Evolutionary conservation across 2,329 filamentous ascomycete genomes (phyloP), one percentile per base, ranked within the genome.

Genomic region (Pseudogymnoascus sp.): DNA sequence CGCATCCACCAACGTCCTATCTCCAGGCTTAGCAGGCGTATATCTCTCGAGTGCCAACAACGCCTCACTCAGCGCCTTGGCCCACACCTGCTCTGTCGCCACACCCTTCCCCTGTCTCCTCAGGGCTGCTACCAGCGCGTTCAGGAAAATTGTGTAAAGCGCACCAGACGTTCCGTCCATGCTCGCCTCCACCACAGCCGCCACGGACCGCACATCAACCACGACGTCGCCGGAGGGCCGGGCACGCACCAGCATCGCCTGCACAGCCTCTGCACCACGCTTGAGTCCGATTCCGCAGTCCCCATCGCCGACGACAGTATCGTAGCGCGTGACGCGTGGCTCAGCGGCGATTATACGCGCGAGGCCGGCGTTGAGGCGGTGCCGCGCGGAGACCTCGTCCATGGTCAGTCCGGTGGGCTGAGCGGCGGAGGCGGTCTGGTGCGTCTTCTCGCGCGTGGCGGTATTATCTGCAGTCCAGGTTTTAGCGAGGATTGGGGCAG

Each of bases 1-100:
- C 1, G 93, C 92, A 76, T 99, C 95, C 36, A 97, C 84, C 37
- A 97, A 78, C 0, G 95, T 99, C 60, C 95, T 84, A 74, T 99
- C 95, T 28, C 95, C 95, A 0, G 89, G 89, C 62, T 88, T 86
- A 0, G 95, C 95, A 0, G 93, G 93, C 1, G 95, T 99, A 75
- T 97, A 97, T 72, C 82, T 89, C 37, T 82, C 84, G 64, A 99
- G 79, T 1, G 88, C 86, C 18, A 86, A 80, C 66, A 89, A 84
- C 62, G 91, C 90, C 69, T 86, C 82, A 66, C 86, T 80, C 12
- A 97, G 79, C 0, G 92, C 93, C 56, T 66, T 62, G 2, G 67
- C 82, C 86, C 86, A 89, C 31, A 81, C 76, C 44, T 80, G 73
- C 4, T 59, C 34, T 0, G 78, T 82, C 36, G 82, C 78, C 28